phyloP scores from a whole-genome alignment of 2,329 filamentous ascomycete species.

The Xylariales sp. region DNA sequence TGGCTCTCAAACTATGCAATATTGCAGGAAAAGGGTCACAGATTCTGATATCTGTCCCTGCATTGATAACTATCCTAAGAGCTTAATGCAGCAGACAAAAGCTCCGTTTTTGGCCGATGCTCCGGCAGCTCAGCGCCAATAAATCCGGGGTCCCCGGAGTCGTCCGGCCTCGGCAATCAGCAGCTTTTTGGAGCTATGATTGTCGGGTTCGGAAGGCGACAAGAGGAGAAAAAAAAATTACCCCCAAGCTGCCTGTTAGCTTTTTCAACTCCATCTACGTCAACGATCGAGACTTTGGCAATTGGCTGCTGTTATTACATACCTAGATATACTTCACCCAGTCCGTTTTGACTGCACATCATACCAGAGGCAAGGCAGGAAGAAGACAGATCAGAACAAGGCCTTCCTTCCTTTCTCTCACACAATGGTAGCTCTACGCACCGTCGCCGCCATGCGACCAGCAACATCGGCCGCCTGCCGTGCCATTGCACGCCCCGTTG shows the following conservation, averaged over 20 bases:
- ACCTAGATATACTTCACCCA: too few relatives aligned
- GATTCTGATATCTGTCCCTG: too few relatives aligned
- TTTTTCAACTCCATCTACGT: slow-evolving; percentile 14
- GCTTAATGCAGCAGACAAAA: neutral
- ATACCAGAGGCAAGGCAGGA: too few relatives aligned
- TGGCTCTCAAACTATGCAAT: too few relatives aligned
- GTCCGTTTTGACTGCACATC: too few relatives aligned
- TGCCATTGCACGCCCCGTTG: slow-evolving; percentile 1
- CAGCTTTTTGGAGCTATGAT: slow-evolving; percentile 7
- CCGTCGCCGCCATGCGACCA: slow-evolving; percentile 6
- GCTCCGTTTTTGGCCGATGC: slow-evolving; percentile 3
- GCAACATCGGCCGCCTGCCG: slow-evolving; percentile 3
- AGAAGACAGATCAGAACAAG: too few relatives aligned
- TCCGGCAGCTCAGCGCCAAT: neutral
- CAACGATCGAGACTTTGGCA: slow-evolving; percentile 9
- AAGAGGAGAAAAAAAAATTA: too few relatives aligned
- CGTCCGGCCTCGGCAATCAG: slow-evolving; percentile 6
- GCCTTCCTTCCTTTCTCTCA: too few relatives aligned
- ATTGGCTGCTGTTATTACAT: too few relatives aligned
- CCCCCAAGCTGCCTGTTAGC: too few relatives aligned
- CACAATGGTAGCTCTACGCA: slow-evolving; percentile 8
- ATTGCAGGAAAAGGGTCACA: too few relatives aligned
- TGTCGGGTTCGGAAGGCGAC: too few relatives aligned
- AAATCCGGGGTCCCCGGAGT: neutral
- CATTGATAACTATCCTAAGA: neutral